Evolutionary conservation across 352 stramenopile genomes (phyloP), one percentile per base, ranked within the genome.

Genomic region (Halophytophthora polymorphica): DNA sequence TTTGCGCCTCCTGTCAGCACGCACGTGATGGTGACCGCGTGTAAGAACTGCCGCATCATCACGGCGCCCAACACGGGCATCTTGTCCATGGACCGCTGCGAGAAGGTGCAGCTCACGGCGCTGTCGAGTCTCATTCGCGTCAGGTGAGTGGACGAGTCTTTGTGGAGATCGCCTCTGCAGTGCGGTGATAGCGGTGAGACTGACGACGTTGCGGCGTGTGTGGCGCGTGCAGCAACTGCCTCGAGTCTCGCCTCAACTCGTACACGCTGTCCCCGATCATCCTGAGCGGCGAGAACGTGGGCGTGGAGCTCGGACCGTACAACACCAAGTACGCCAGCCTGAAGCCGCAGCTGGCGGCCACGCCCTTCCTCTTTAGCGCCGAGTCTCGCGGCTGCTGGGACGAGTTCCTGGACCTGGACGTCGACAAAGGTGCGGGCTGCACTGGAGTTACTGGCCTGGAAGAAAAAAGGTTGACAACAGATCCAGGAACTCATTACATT

Each of bases 1-100:
- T 53, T 56, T 33, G 49, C 12, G 33, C 45, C 31, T 53, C 10
- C 42, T 5, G n/a, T 22, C 50, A 63, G 48, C 46, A 89, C 78
- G 37, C 89, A 98, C 69, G 91, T 95, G 39, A 97, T 86, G 45
- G 90, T 98, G 66, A 86, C 88, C 18, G 90, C 83, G 21, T 98
- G 93, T 65, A 95, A 94, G 50, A 97, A 98, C 61, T 98, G 93
- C 73, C 97, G 88, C 29, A 96, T 99, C 52, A 83, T 99, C 38
- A 83, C 94, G n/a, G 94, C 88, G n/a, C 93, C 94, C 19, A 96
- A 95, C 44, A 90, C 83, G 15, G 93, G 93, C 4, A 84, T 98
- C 45, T 67, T 97, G 18, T 90, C 91, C 15, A 79, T 98, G 41
- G 91, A 98, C 43, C 90, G 97, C 17, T 98, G 95, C 64, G 93